Percentiles rank a stretch among this genome's conserved stretches.
These are phyloP conservation scores for Picea abies DNA, from an alignment of 83 land plant species.

Conservation along the genomic window DNA sequence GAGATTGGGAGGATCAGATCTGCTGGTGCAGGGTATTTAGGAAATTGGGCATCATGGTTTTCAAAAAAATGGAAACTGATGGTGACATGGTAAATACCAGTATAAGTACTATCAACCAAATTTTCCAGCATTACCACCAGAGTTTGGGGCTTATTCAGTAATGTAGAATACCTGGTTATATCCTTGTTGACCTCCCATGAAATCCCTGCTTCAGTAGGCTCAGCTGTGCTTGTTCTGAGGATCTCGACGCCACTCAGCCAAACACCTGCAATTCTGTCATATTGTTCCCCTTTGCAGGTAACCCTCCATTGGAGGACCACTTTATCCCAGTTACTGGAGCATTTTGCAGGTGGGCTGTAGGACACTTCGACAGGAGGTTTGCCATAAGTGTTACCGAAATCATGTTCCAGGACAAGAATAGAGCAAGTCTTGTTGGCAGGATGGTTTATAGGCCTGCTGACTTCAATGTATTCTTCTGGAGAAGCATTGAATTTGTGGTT, in stretches of 20 bases:
- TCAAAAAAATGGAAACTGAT: slow-evolving; percentile 65
- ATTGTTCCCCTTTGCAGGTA: slow-evolving; percentile 80
- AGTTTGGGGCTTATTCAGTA: slow-evolving; percentile 46
- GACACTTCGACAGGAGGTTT: slow-evolving; percentile 15
- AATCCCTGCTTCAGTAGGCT: slow-evolving; percentile 74
- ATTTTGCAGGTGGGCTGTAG: slow-evolving; percentile 22
- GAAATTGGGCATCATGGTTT: slow-evolving; percentile 5
- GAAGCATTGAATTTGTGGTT: no score
- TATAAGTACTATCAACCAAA: slow-evolving; percentile 74
- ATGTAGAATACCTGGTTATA: slow-evolving; percentile 69
- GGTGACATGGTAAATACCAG: slow-evolving; percentile 87
- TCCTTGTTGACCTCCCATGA: slow-evolving; percentile 89
- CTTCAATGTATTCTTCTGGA: slow-evolving; percentile 11
- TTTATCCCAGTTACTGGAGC: slow-evolving; percentile 41
- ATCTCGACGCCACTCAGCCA: slow-evolving; percentile 94
- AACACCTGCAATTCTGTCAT: slow-evolving; percentile 91
- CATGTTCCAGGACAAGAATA: slow-evolving; percentile 14
- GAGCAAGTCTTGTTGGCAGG: neutral
- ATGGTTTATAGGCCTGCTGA: slow-evolving; percentile 10
- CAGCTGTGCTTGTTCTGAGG: slow-evolving; percentile 91
- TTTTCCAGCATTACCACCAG: slow-evolving; percentile 76
- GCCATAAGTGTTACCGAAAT: slow-evolving; percentile 24
- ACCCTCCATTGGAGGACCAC: slow-evolving; percentile 83
- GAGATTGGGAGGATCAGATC: slow-evolving; percentile 53
- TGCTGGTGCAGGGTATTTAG: neutral